Base-by-base conservation (phyloP, 2,329 filamentous ascomycete genomes). In the Periconia digitata region DNA sequence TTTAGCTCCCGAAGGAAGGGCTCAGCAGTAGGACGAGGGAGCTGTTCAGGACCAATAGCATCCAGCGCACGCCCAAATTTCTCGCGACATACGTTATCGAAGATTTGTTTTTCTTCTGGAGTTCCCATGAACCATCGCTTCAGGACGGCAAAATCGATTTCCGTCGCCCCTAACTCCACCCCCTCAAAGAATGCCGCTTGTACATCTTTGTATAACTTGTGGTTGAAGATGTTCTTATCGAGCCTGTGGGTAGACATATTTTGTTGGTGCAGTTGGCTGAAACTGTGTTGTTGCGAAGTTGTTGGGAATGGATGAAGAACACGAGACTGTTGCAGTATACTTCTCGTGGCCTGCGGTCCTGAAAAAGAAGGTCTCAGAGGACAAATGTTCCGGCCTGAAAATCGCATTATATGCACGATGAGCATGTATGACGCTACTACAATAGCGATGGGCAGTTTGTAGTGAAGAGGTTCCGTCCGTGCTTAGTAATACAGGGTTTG, bases 211-310 rank as follows among this genome's bases (percentile, higher is more conserved):
- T 76, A 76, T 3, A 76, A 59, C 0, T 54, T 43, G 0, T 60
- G 59, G 40, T 73, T 76, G 63, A 74, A 76, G 54, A 76, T 62
- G 18, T 43, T 55, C 27, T 56, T 65, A 55, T 74, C 67, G 37
- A 76, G 68, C 3, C 52, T 55, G 62, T 64, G 64, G n/a, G 60
- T 47, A n/a, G 66, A 63, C 62, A 70, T 70, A 18, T 54, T 44
- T 51, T 59, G 64, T 16, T 24, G 34, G 10, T 10, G 27, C 5
- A 15, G 12, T 3, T 32, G 27, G 27, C n/a, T n/a, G n/a, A n/a
- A n/a, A n/a, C n/a, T n/a, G n/a, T n/a, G n/a, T 32, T 15, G 8
- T 10, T 32, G 8, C 4, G n/a, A 32, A 13, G n/a, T 15, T 12
- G 27, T 32, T 3, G 27, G 10, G 27, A 32, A 32, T 32, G 10